Base-by-base conservation (phyloP, 805 yeast genomes). In the Candida nemodendra region DNA sequence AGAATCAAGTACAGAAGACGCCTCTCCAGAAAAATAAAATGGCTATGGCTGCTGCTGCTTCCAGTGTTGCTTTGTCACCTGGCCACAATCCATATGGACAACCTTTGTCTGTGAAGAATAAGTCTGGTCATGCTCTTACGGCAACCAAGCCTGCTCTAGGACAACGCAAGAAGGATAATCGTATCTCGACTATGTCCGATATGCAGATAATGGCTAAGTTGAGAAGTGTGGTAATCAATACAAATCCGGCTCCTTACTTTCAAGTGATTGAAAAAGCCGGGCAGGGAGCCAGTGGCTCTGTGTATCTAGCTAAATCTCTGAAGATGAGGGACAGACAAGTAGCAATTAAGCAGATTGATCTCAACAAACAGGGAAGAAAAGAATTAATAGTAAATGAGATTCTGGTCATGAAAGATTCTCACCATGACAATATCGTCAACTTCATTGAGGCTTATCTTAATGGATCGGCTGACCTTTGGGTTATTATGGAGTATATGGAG, bases 401-500 rank as follows among this genome's bases (percentile, higher is more conserved):
- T 50, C 66, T 91, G 51, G 97, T 93, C 17, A 93, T 93, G 99
- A 88, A 88, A 60, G 97, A 89, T 56, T 82, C 95, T 12, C 90
- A 85, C 47, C 98, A 93, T 65, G 82, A 84, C 44, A 93, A 93
- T 59, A 93, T 93, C 63, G 99, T 93, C 41, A 93, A 91, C 60
- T 93, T 87, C 63, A 65, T 93, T 43, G 98, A 91, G 57, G 88
- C 96, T 1, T 95, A 87, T 56, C 66, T 91, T 45, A 74, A 89
- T 38, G 87, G 88, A 4, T 69, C 73, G 33, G 74, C 77, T 42
- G 97, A 93, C 55, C 69, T 93, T 43, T 91, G 98, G 96, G 99
- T 93, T n/a, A 85, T 95, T 22, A 93, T 93, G 99, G 99, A 93
- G 63, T 95, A 81, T 61, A 93, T 93, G 99, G 97, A 95, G 66